Evolutionary conservation across 2,329 filamentous ascomycete genomes (phyloP), one percentile per base, ranked within the genome.

Genomic region (Teratosphaeria pseudoeucalypti): DNA sequence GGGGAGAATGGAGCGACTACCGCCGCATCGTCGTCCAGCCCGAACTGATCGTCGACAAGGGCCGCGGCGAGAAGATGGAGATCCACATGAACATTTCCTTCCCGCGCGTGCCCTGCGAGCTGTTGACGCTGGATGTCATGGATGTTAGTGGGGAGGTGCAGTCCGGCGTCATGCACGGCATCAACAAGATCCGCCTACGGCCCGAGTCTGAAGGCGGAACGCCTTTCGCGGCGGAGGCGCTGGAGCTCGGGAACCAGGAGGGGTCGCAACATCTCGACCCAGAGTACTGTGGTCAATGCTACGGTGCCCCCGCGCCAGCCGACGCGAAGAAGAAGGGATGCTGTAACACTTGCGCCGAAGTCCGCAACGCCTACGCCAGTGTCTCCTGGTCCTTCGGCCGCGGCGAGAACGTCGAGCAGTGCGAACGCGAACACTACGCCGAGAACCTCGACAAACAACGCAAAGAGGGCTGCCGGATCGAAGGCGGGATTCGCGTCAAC

Each of bases 41-140:
- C 6, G 94, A 99, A 78, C 77, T 99, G 68, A 85, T 99, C 61
- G 94, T 99, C 23, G 95, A 99, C 73, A 96, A 97, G 77, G 91
- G 91, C 66, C 83, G 94, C 88, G 91, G 90, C 74, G 92, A 99
- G 81, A 90, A 92, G 75, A 97, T 99, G 92, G 94, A 97, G 74
- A 99, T 99, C 65, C 91, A 96, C 74, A 83, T 99, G 76, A 99
- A 99, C 78, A 86, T 99, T 61, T 94, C 90, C 54, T 99, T 99
- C 73, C 94, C 94, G 10, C 86, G 86, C 63, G 83, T 99, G 66
- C 94, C 94, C 10, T 99, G 94, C 78, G 92, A 97, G 75, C 85
- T 99, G 57, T 81, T 97, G 65, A 96, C 94, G 12, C 86, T 99
- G 68, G 94, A 99, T 74, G 92, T 99, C 59, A 99, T 99, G 94